Conservation (phyloP, 1,139 yeast species). For the Candida smagusa region DNA sequence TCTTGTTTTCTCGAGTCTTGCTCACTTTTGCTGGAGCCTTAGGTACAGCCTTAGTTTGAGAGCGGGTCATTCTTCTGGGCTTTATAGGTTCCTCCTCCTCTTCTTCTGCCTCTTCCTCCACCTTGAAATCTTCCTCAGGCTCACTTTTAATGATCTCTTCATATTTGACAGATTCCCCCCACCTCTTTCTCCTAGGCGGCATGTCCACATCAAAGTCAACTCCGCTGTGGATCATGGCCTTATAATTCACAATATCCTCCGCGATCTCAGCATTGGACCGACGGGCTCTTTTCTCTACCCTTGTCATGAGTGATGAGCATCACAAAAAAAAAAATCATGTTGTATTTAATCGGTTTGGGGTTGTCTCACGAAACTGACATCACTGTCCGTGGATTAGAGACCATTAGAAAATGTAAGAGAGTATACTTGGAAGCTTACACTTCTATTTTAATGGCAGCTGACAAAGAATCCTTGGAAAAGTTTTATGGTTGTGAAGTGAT, state of each 20-base stretch:
- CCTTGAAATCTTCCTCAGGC: not conserved
- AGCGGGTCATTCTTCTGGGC: conserved; percentile 1
- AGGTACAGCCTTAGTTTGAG: not conserved
- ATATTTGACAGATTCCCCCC: conserved; percentile 1
- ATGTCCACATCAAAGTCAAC: conserved; percentile 22
- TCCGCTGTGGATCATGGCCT: conserved; percentile 16
- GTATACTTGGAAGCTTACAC: conserved; percentile 96
- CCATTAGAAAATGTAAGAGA: conserved; percentile 76
- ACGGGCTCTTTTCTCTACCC: conserved; percentile 4
- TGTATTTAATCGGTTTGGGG: conserved; percentile 89
- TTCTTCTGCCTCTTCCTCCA: not conserved
- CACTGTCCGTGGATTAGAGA: conserved; percentile 89
- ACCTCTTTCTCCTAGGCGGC: conserved; percentile 20
- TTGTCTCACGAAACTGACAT: conserved; percentile 86
- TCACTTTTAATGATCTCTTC: not conserved
- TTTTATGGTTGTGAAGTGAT: conserved; percentile 84
- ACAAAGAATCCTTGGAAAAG: conserved; percentile 60
- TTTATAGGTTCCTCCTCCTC: not conserved
- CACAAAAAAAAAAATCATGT: conserved; percentile 46
- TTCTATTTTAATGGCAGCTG: conserved; percentile 91
- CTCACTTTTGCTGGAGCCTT: not conserved
- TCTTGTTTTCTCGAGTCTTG: not conserved
- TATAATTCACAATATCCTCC: conserved; percentile 19
- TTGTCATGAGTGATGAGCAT: not conserved
- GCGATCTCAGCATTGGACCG: conserved; percentile 14